Evolutionary conservation across 331 rosid genomes (phyloP), one percentile per base, ranked within the genome.

Genomic region (Pyrus hybrid): DNA sequence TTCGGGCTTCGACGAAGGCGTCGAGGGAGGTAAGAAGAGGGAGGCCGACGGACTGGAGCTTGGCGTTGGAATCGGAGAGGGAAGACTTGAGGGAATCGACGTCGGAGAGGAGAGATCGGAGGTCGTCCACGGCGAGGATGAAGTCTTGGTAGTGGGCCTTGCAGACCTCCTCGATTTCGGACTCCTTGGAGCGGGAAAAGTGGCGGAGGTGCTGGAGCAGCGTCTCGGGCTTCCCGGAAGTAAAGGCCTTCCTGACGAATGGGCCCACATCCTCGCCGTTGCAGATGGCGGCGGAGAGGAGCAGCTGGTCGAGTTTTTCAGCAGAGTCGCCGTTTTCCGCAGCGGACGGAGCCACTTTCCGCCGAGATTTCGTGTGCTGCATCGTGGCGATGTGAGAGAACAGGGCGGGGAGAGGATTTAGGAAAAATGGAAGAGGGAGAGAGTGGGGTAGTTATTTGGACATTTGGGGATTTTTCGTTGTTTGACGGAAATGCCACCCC

Each of bases 131-230:
- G 61, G 99, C 99, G 30, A 92, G 91, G 82, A 95, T 95, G 89
- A 95, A 95, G 82, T 95, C 99, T 76, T 92, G 99, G 83, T 95
- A 95, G 93, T 95, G 99, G 11, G 97, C 99, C 62, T 90, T 92
- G 82, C 98, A 94, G 23, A 94, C 98, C 58, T 95, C 99, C 75
- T 95, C 99, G 87, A 95, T 95, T 88, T 95, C 97, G 0, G 97
- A 90, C 75, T 95, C 99, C 74, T 95, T 95, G 68, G 96, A 84
- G 41, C 97, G 96, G 6, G 97, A 80, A 76, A 95, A 92, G 83
- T 89, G 93, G 56, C 97, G 97, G 79, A 95, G 97, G 76, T 91
- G 97, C 74, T 85, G 97, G 41, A 84, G 97, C 35, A 95, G 90
- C 56, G 89, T 85, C 67, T 95, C 99, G 14, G 99, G 99, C 77